Percentiles rank a stretch among this genome's conserved stretches.
These are phyloP conservation scores for Neurospora pannonica DNA, from an alignment of 495 filamentous ascomycete genomes.

Conservation along the genomic window DNA sequence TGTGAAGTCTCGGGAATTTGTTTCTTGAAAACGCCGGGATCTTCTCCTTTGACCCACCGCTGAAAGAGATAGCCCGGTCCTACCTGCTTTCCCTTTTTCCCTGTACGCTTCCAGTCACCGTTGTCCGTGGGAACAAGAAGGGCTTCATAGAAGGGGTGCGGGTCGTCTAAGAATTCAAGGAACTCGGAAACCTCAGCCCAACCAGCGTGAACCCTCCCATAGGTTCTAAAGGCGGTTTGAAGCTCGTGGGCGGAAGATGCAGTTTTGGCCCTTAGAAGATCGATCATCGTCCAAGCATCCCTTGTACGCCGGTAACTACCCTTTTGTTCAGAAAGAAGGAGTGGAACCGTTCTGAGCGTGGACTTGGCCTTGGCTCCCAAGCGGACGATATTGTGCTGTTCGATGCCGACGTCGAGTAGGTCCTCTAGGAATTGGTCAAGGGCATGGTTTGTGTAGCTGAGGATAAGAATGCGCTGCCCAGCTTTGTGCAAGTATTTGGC, in stretches of 20 bases:
- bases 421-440: slow-evolving; percentile 69
- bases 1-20: slow-evolving; percentile 11
- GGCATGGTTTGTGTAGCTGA: slow-evolving; percentile 62
- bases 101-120: slow-evolving; percentile 32
- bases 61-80: slow-evolving; percentile 43
- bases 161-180: slow-evolving; percentile 50
- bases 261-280: slow-evolving; percentile 24
- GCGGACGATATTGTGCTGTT: slow-evolving; percentile 45
- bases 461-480: slow-evolving; percentile 46
- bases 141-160: slow-evolving; percentile 46
- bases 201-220: background rate
- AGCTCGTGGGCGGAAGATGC: slow-evolving; percentile 8
- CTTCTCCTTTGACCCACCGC: slow-evolving; percentile 44
- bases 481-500: slow-evolving; percentile 50
- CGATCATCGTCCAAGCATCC: slow-evolving; percentile 31
- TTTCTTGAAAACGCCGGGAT: slow-evolving; percentile 34
- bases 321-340: slow-evolving; percentile 41
- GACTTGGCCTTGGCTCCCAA: slow-evolving; percentile 52
- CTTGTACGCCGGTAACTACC: slow-evolving; percentile 14
- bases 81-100: slow-evolving; percentile 37
- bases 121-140: slow-evolving; percentile 37
- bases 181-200: slow-evolving; percentile 45
- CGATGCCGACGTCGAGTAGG: slow-evolving; percentile 51
- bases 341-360: slow-evolving; percentile 34
- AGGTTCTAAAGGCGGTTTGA: slow-evolving; percentile 1